Evolutionary conservation across 1,284 basidiomycete species (phyloP).

Genomic region (Cystobasidium pallidum): DNA sequence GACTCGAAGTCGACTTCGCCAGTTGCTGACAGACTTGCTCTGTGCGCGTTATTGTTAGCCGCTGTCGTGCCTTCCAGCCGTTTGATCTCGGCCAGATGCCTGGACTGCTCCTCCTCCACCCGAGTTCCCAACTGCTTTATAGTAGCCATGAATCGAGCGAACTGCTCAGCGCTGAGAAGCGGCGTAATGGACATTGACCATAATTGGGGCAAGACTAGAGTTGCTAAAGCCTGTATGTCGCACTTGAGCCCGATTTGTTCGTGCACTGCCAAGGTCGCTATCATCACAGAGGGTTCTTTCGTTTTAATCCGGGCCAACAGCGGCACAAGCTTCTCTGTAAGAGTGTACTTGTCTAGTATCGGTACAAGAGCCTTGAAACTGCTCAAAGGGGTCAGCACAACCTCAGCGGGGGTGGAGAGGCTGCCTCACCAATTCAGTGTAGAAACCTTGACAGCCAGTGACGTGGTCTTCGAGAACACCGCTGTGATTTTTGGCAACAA

Average conservation of each 20-base stretch:
- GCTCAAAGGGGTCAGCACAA: no score
- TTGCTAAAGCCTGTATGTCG: conserved; percentile 91
- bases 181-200: conserved; percentile 98
- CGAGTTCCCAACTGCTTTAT: conserved; percentile 65
- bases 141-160: conserved; percentile 60
- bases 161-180: conserved; percentile 84
- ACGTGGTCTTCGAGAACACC: conserved; percentile 54
- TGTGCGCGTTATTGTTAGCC: conserved; percentile 57
- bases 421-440: conserved; percentile 23
- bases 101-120: conserved; percentile 82
- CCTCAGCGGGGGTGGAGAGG: conserved; percentile 57
- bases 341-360: conserved; percentile 87
- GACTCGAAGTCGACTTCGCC: conserved; percentile 53
- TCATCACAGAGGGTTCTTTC: conserved; percentile 89
- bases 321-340: conserved; percentile 94
- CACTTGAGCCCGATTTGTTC: conserved; percentile 96
- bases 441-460: conserved; percentile 52
- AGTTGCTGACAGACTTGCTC: conserved; percentile 54
- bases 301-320: conserved; percentile 92
- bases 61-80: conserved; percentile 69
- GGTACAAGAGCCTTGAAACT: conserved; percentile 92
- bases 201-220: conserved; percentile 85
- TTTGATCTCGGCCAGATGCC: conserved; percentile 79
- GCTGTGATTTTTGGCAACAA: conserved; percentile 84
- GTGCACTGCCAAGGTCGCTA: conserved; percentile 90